phyloP scores from a whole-genome alignment of 2,329 filamentous ascomycete genomes.

The Alternaria brassicae region DNA sequence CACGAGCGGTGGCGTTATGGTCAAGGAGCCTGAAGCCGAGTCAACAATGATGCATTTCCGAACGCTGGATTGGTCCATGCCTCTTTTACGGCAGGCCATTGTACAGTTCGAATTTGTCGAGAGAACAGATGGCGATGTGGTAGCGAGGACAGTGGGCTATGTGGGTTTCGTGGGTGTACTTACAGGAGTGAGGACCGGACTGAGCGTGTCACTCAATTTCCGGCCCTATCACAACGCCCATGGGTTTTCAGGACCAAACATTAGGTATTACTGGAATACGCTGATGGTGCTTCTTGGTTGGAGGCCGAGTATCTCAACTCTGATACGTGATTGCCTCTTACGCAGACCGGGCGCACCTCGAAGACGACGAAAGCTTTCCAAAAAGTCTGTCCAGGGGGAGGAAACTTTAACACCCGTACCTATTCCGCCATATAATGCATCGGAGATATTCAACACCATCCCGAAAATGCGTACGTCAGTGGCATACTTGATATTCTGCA shows the following conservation, averaged over 20 bases:
- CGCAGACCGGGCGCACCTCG: conserved; percentile 16
- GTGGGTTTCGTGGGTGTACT: conserved; percentile 61
- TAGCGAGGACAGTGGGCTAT: conserved; percentile 60
- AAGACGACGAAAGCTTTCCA: neutral
- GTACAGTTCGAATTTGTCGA: conserved; percentile 52
- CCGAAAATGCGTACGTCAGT: conserved; percentile 57
- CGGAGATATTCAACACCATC: conserved; percentile 44
- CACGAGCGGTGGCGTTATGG: conserved; percentile 62
- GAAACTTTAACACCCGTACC: neutral
- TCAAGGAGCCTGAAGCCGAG: conserved; percentile 25
- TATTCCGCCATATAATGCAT: conserved; percentile 15
- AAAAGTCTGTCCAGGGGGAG: neutral
- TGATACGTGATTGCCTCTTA: conserved; percentile 56
- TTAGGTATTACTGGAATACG: conserved; percentile 58
- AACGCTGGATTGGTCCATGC: conserved; percentile 59
- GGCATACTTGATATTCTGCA: conserved; percentile 64
- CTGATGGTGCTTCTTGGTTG: conserved; percentile 62
- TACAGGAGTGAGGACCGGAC: conserved; percentile 57
- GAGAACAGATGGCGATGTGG: conserved; percentile 43
- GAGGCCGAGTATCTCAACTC: conserved; percentile 61
- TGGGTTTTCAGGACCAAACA: conserved; percentile 37
- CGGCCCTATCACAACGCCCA: conserved; percentile 57
- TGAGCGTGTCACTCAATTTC: conserved; percentile 61
- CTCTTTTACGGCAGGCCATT: conserved; percentile 51
- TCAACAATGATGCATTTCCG: conserved; percentile 62